Conservation (phyloP, 192 early-diverging fungal species). For the Coemansia sp. region DNA sequence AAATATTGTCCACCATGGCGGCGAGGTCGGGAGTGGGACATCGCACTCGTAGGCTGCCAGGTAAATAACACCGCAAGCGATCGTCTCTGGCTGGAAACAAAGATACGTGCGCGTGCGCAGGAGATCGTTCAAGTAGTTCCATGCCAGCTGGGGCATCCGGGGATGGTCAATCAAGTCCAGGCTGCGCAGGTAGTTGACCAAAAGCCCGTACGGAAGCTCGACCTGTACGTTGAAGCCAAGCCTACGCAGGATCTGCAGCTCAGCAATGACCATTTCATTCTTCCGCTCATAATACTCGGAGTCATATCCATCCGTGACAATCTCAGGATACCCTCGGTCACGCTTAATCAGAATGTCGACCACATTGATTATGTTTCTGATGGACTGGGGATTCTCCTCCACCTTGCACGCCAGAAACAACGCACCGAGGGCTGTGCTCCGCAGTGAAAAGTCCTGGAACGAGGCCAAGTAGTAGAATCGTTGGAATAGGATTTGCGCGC, state of each 20-base stretch:
- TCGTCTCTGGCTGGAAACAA: conserved; percentile 57
- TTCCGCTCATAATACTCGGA: conserved; percentile 74
- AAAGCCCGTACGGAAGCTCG: conserved; percentile 90
- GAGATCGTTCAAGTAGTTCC: conserved; percentile 95
- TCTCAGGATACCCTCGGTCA: conserved; percentile 52
- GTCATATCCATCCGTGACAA: conserved; percentile 62
- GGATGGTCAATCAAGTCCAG: conserved; percentile 75
- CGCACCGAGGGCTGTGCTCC: conserved; percentile 68
- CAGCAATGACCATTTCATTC: conserved; percentile 74
- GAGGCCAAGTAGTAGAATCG: conserved; percentile 87
- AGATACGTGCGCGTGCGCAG: conserved; percentile 48
- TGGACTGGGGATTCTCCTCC: conserved; percentile 75
- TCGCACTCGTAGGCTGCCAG: conserved; percentile 68
- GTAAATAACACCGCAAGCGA: conserved; percentile 87
- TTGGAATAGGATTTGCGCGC: conserved; percentile 90
- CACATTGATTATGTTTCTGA: conserved; percentile 83
- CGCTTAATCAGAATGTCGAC: conserved; percentile 69
- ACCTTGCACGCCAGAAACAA: conserved; percentile 77
- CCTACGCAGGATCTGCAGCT: conserved; percentile 84
- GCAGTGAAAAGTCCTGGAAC: conserved; percentile 68
- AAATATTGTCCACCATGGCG: conserved; percentile 89
- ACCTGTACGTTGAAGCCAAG: conserved; percentile 97
- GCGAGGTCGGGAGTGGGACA: conserved; percentile 66
- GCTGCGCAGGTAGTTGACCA: conserved; percentile 90
- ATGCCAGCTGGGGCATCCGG: conserved; percentile 78